Evolutionary conservation across 176 grass and related monocot genomes (phyloP).

Genomic region (Eragrostis curvula): DNA sequence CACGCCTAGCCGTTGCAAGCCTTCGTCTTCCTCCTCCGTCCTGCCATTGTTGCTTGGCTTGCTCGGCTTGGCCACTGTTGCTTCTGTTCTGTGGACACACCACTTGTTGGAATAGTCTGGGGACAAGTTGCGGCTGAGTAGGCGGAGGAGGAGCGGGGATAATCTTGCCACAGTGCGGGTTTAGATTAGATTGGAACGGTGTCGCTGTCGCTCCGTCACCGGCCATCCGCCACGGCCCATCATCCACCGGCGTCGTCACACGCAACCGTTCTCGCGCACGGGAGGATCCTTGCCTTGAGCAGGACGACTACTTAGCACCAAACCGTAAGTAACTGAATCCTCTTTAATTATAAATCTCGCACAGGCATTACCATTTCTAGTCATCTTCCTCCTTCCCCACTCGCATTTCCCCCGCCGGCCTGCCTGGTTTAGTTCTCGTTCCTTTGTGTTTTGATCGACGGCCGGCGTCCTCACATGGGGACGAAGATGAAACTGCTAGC

Average conservation of each 20-base stretch:
- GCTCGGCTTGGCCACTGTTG: not conserved
- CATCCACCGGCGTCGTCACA: not conserved
- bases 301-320: not conserved
- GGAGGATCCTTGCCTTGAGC: constrained; percentile 15
- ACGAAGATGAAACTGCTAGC: constrained; percentile 14
- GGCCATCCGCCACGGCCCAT: not conserved
- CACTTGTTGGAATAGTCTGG: not conserved
- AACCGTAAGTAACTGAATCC: constrained; percentile 32
- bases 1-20: constrained; percentile 37
- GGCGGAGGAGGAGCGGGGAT: constrained; percentile 1
- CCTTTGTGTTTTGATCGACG: not conserved
- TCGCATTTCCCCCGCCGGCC: not conserved
- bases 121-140: constrained; percentile 21
- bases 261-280: not conserved
- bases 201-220: constrained; percentile 19
- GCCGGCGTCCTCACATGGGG: constrained; percentile 1
- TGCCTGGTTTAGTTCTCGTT: not conserved
- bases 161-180: not conserved
- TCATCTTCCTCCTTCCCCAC: not conserved
- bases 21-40: not conserved
- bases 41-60: constrained; percentile 20
- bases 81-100: not conserved
- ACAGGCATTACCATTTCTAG: not conserved
- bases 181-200: not conserved
- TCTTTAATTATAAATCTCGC: not conserved